phyloP scores from a whole-genome alignment of 2,329 filamentous ascomycete genomes.

The Moelleriella libera region DNA sequence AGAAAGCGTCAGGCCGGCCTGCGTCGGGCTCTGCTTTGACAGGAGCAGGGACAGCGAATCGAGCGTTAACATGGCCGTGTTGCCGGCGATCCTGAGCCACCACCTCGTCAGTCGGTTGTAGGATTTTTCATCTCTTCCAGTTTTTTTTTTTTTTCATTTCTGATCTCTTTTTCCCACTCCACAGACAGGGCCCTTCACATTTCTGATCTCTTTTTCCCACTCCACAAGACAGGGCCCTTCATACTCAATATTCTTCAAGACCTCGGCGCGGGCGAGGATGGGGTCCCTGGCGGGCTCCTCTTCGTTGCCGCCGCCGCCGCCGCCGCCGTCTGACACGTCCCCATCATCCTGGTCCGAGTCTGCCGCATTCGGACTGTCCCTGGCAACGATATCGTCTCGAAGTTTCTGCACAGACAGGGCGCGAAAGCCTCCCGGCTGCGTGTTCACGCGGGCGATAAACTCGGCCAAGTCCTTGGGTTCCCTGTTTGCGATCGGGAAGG shows the following conservation, averaged over 20 bases:
- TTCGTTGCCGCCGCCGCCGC: constrained; percentile 21
- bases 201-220: too few relatives aligned
- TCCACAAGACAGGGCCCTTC: constrained; percentile 7
- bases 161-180: too few relatives aligned
- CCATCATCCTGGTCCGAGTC: constrained; percentile 29
- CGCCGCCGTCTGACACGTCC: constrained; percentile 26
- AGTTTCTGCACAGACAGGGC: constrained; percentile 63
- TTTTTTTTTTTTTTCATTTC: too few relatives aligned
- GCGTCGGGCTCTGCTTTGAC: constrained; percentile 64
- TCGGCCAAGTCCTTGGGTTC: constrained; percentile 50
- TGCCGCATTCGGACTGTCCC: constrained; percentile 24
- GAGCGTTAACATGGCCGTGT: constrained; percentile 54
- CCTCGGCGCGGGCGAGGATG: constrained; percentile 41
- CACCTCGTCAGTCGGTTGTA: background rate
- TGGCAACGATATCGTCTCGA: constrained; percentile 46
- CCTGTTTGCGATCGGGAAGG: constrained; percentile 36
- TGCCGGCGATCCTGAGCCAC: constrained; percentile 19
- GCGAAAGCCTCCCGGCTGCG: constrained; percentile 66
- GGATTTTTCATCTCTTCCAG: too few relatives aligned
- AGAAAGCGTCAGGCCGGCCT: constrained; percentile 57
- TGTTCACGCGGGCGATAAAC: constrained; percentile 69
- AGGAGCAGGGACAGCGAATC: constrained; percentile 75
- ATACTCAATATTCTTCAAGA: constrained; percentile 44
- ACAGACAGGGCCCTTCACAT: constrained; percentile 7
- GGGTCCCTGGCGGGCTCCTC: constrained; percentile 28